These are phyloP conservation scores for Paxillus rubicundulus DNA, from an alignment of 768 basidiomycete species.

Conservation along the genomic window DNA sequence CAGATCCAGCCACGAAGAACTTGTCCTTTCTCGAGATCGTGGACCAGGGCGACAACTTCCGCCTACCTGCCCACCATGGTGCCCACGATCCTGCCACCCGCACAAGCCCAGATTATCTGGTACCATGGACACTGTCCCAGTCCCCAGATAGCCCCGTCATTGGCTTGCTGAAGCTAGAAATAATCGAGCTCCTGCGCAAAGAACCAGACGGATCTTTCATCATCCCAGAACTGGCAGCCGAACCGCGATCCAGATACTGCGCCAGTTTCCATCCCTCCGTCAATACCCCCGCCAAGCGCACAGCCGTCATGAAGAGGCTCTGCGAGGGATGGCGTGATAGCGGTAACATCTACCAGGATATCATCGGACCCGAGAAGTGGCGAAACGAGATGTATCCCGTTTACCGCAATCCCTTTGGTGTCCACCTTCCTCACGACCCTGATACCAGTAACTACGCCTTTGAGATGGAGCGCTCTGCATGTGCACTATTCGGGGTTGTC, in stretches of 20 bases:
- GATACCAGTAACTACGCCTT: slow-evolving; percentile 67
- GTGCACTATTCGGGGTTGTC: slow-evolving; percentile 82
- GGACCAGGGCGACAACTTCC: slow-evolving; percentile 70
- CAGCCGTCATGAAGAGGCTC: slow-evolving; percentile 57
- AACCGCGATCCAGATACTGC: slow-evolving; percentile 19
- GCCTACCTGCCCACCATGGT: slow-evolving; percentile 30
- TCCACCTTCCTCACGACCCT: slow-evolving; percentile 36
- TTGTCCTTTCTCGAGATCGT: slow-evolving; percentile 61
- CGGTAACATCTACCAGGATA: slow-evolving; percentile 51
- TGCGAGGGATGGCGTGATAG: slow-evolving; percentile 76
- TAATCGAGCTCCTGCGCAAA: slow-evolving; percentile 50
- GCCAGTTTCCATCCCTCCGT: slow-evolving; percentile 53
- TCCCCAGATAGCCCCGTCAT: slow-evolving; percentile 53
- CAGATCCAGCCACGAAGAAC: not conserved
- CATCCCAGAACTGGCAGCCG: slow-evolving; percentile 32
- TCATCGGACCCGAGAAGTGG: slow-evolving; percentile 81
- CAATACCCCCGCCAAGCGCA: slow-evolving; percentile 58
- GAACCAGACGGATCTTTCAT: slow-evolving; percentile 48
- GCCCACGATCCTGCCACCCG: slow-evolving; percentile 22
- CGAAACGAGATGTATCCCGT: slow-evolving; percentile 80
- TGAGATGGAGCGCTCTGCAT: slow-evolving; percentile 86
- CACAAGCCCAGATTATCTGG: slow-evolving; percentile 42
- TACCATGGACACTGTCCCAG: slow-evolving; percentile 55
- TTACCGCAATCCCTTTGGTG: slow-evolving; percentile 67
- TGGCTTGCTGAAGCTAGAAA: slow-evolving; percentile 56